Conservation (phyloP, 371 early-diverging fungal genomes). For the Apophysomyces sp. region DNA sequence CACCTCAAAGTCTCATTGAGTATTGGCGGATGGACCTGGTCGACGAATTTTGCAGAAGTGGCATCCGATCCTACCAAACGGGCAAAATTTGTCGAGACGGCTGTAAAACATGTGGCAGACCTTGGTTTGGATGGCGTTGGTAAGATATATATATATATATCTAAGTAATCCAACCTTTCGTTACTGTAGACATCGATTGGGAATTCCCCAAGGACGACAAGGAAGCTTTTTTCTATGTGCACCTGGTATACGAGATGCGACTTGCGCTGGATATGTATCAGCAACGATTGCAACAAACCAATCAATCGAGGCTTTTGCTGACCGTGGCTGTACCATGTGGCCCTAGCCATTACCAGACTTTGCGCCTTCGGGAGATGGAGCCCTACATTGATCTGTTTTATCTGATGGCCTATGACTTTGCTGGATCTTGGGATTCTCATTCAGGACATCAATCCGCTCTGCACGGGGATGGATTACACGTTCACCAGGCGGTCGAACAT, state of each 20-base stretch:
- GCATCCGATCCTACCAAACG: slow-evolving; percentile 56
- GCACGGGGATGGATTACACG: slow-evolving; percentile 55
- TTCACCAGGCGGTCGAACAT: slow-evolving; percentile 62
- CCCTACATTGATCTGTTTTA: slow-evolving; percentile 71
- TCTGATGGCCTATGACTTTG: slow-evolving; percentile 82
- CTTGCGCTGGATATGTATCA: slow-evolving; percentile 56
- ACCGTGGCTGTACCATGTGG: slow-evolving; percentile 73
- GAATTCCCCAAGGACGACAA: slow-evolving; percentile 76
- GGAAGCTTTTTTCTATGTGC: slow-evolving; percentile 80
- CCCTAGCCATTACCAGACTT: slow-evolving; percentile 55
- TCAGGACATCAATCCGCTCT: slow-evolving; percentile 88
- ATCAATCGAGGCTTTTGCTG: slow-evolving; percentile 56
- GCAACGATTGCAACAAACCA: slow-evolving; percentile 30
- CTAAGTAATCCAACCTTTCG: neutral
- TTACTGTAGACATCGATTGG: slow-evolving; percentile 73
- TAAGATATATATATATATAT: slow-evolving; percentile 15
- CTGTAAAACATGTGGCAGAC: slow-evolving; percentile 59
- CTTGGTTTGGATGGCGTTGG: slow-evolving; percentile 61
- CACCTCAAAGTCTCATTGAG: slow-evolving; percentile 72
- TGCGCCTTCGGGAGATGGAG: slow-evolving; percentile 62
- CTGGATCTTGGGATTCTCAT: slow-evolving; percentile 69
- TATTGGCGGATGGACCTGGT: slow-evolving; percentile 91
- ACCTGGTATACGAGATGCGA: slow-evolving; percentile 73
- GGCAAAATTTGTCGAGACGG: slow-evolving; percentile 58
- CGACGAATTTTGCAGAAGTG: slow-evolving; percentile 80